Evolutionary conservation across 768 basidiomycete genomes (phyloP), one percentile per base, ranked within the genome.

Genomic region (Lactarius sp.): DNA sequence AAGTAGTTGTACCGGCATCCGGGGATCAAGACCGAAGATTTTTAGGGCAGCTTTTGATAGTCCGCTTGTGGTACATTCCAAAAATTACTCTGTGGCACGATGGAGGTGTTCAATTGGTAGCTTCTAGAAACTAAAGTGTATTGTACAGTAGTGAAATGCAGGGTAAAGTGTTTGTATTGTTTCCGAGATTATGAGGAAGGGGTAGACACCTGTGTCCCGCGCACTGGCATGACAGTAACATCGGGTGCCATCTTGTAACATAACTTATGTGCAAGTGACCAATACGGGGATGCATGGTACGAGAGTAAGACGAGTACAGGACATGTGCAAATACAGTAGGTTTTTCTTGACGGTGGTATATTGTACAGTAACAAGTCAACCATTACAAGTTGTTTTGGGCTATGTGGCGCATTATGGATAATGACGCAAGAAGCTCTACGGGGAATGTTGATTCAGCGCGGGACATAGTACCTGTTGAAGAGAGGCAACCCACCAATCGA

Each of bases 401-500:
- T 59, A 68, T 68, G 58, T 68, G 67, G 22, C 67, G 67, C 67
- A 68, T 68, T 56, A 68, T 64, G 16, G 66, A 61, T 13, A 68
- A 52, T 27, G 67, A 67, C 46, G 65, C 62, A 13, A 68, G 65
- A 46, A 68, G 53, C 51, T 68, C 67, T 68, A 46, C 44, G 42
- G 42, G 14, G n/a, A 41, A 47, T 22, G 18, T 50, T 53, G 22
- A 39, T 53, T 54, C 47, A 53, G 47, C 34, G 16, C 5, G 37
- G 12, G 18, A 20, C 27, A 18, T 13, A 36, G 27, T 27, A 41
- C 7, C 18, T 16, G 37, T n/a, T 27, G 13, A 20, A 50, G 10
- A 27, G 14, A 46, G 13, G 3, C 14, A 14, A 66, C 83, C 67
- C 68, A 85, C 86, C 87, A 51, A 83, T 70, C 12, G 81, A 77